Base-by-base conservation (phyloP, 805 yeast genomes). In the Suhomyces xylopsoci region DNA sequence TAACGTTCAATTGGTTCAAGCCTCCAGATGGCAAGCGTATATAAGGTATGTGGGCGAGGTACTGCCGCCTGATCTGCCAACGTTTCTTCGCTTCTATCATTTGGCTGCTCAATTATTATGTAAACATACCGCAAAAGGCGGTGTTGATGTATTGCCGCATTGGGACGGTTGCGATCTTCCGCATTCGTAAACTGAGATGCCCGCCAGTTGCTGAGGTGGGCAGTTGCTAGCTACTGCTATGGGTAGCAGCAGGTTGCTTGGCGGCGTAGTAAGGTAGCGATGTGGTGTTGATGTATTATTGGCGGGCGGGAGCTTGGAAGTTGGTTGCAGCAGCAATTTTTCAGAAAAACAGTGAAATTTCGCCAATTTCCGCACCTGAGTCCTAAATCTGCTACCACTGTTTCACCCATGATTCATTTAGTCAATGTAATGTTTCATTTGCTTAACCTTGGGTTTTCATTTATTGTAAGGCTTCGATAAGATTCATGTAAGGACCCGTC, bases 101-200 rank as follows among this genome's bases (percentile, higher is more conserved):
- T 26, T 44, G 47, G 47, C 36, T 44, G 47, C 20, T 38, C 20
- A 26, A 26, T 44, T 44, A 10, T 44, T 5, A 44, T 44, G 47
- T 44, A 44, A 44, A 44, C 47, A 44, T 38, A 3, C 47, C 47
- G 47, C 36, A 24, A 22, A 22, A 42, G 22, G 47, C 32, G 36
- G 32, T 44, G 47, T 44, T 44, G 25, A 26, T 44, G 19, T 26
- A 15, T 44, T 26, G 12, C 22, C 47, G 32, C 47, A 25, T 25
- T 44, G 22, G 15, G 42, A 19, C 42, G 42, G 42, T 19, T 38
- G 42, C 42, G 42, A 38, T 38, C 20, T 38, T 38, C 42, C 42
- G 20, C 42, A 38, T 38, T 38, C 24, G 42, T 38, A 32, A n/a
- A n/a, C 9, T 32, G 36, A 32, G 36, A 32, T 32, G 36, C 36